Evolutionary conservation across 345 rosid genomes (phyloP), one percentile per base, ranked within the genome.

Genomic region (Arabis alpina): DNA sequence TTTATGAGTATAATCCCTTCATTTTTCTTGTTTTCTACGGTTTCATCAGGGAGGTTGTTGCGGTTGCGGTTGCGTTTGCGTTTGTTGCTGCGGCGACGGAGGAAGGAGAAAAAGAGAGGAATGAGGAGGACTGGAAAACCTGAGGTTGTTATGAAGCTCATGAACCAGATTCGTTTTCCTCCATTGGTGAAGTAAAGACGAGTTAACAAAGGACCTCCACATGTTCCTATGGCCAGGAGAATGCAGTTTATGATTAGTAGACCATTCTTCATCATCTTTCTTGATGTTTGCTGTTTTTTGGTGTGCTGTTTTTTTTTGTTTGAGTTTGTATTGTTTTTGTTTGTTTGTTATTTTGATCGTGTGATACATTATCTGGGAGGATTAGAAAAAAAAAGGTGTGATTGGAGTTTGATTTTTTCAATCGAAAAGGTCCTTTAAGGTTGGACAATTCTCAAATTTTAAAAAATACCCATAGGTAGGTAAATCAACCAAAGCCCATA

Each of bases 161-260:
- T 75, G 67, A 91, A 82, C 97, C 88, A 81, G 23, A 88, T 53
- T n/a, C 90, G 71, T 7, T 78, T 67, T 64, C 93, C 96, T 0
- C 93, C 97, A 23, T 82, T 87, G 77, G 66, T 8, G 82, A 78
- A 92, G 80, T 87, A 92, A 53, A 85, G 87, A 64, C 93, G 93
- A 80, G 83, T 73, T 27, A 91, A 44, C 6, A 91, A 68, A 1
- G 96, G 97, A 66, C 87, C 87, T 19, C 82, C 93, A 70, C 87
- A 77, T 10, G 75, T 81, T 53, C 95, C 97, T 43, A 88, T 64
- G 19, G 77, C 8, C 8, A 91, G 73, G 27, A 91, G 2, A 19
- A 80, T 10, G 64, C 73, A 72, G 74, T 82, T 91, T 58, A 81
- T 5, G 28, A 82, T 71, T 9, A 65, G 2, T 37, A 76, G 15